These are phyloP conservation scores for Pelargonium nanum DNA, from an alignment of 345 rosid genomes.

Conservation along the genomic window DNA sequence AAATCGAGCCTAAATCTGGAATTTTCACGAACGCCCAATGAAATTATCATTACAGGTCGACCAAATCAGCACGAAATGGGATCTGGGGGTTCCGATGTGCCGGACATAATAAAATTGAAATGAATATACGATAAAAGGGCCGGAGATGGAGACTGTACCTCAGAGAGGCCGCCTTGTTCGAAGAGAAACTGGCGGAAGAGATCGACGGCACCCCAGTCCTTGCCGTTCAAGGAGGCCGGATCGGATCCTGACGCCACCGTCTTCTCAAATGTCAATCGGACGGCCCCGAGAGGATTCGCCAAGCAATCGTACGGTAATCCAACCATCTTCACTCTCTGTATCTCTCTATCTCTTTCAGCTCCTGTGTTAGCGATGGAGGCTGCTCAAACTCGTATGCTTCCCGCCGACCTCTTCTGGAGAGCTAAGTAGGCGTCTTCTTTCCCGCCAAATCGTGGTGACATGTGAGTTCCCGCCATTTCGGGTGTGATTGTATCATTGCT, in stretches of 20 bases:
- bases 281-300: constrained; percentile 81
- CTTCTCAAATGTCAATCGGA: constrained; percentile 65
- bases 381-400: not conserved
- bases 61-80: not conserved
- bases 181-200: constrained; percentile 67
- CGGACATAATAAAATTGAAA: not conserved
- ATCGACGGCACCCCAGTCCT: constrained; percentile 83
- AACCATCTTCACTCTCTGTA: constrained; percentile 38
- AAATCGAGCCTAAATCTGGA: no score
- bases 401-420: constrained; percentile 5
- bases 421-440: not conserved
- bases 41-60: not conserved
- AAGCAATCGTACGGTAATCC: constrained; percentile 75
- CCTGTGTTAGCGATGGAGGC: not conserved
- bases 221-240: constrained; percentile 59
- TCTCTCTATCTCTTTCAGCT: constrained; percentile 2
- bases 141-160: constrained; percentile 22
- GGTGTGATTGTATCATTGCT: not conserved
- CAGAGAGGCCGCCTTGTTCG: constrained; percentile 48
- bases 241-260: constrained; percentile 48
- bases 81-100: not conserved
- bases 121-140: not conserved
- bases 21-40: not conserved
- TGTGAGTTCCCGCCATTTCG: not conserved
- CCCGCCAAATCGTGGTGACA: not conserved